Conservation (phyloP, 805 yeast species). For the Saccharomycopsis malanga region DNA sequence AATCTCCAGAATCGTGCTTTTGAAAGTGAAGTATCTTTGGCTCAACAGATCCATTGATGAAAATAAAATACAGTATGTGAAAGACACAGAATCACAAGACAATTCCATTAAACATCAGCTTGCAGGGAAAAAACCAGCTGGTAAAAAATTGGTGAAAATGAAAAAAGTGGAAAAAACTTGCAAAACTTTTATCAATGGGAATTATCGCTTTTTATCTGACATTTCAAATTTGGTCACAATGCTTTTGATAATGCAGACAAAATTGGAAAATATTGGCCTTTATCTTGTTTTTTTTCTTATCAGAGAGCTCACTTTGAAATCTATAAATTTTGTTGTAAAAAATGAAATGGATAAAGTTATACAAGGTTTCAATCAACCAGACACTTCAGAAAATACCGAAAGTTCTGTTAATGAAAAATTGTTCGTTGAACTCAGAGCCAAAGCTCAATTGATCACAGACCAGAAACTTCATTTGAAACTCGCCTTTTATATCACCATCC, state of each 20-base stretch:
- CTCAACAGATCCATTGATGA: constrained; percentile 10
- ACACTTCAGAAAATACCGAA: not conserved
- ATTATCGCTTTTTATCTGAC: constrained; percentile 28
- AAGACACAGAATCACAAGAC: constrained; percentile 3
- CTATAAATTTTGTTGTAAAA: constrained; percentile 10
- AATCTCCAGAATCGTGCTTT: constrained; percentile 27
- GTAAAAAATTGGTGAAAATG: constrained; percentile 1
- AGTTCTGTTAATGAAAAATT: not conserved
- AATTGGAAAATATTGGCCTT: constrained; percentile 49
- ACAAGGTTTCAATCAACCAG: not conserved
- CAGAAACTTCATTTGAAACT: constrained; percentile 17
- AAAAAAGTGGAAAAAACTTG: constrained; percentile 3
- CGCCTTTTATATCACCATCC: constrained; percentile 24
- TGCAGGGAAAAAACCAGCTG: not conserved
- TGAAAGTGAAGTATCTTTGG: constrained; percentile 14
- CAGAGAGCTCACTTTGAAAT: constrained; percentile 15
- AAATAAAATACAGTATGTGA: not conserved
- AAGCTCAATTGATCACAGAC: constrained; percentile 6
- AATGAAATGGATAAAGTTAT: constrained; percentile 6
- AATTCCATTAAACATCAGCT: constrained; percentile 3
- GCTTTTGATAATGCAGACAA: constrained; percentile 48
- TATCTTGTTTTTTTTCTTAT: constrained; percentile 34
- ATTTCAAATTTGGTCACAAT: constrained; percentile 33
- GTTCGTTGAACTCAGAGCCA: not conserved
- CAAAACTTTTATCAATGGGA: constrained; percentile 25